These are phyloP conservation scores for Lycium barbarum DNA, from an alignment of 257 asterid species.

Conservation along the genomic window DNA sequence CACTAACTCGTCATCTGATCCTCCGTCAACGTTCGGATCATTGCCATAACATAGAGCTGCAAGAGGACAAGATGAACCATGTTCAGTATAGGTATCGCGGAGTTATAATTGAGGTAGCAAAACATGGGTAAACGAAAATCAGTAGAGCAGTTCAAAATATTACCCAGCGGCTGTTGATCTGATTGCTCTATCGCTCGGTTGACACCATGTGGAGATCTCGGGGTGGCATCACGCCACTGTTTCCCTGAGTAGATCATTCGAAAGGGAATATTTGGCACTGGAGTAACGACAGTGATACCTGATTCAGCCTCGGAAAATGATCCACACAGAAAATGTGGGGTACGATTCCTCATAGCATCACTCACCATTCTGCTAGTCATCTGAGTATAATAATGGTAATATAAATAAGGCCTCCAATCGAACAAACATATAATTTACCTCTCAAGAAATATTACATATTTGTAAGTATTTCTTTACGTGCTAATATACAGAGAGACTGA, in stretches of 20 bases:
- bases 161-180: conserved; percentile 42
- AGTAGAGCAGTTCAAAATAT: conserved; percentile 22
- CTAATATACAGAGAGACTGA: neutral
- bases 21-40: conserved; percentile 40
- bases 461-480: neutral
- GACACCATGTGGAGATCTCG: conserved; percentile 54
- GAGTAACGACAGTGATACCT: conserved; percentile 56
- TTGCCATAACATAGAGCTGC: conserved; percentile 44
- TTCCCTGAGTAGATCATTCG: conserved; percentile 40
- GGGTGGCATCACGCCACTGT: conserved; percentile 41
- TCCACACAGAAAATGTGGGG: conserved; percentile 78
- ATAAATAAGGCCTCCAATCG: neutral
- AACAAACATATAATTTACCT: neutral
- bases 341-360: conserved; percentile 66
- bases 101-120: conserved; percentile 6
- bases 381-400: conserved; percentile 46
- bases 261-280: conserved; percentile 50
- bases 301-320: conserved; percentile 69
- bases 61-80: conserved; percentile 1
- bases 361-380: conserved; percentile 58
- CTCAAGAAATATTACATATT: neutral
- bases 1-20: conserved; percentile 22
- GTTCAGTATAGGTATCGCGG: neutral
- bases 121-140: neutral
- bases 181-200: conserved; percentile 34